Percentiles rank a stretch among this genome's conserved stretches.
phyloP scores from a whole-genome alignment of 2,329 filamentous ascomycete genomes.

The Xylariomycetidae sp. region DNA sequence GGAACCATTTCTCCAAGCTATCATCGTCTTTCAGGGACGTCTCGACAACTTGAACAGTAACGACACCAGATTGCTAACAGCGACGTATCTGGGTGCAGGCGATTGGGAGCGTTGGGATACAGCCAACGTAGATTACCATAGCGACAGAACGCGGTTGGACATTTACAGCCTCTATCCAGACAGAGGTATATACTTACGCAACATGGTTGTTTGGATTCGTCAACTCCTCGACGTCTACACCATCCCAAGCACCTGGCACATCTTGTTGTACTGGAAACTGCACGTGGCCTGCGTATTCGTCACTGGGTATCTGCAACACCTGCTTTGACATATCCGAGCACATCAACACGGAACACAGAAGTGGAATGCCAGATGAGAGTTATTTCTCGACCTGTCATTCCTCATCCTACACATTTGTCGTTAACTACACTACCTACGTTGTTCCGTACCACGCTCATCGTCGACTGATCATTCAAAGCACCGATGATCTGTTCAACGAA shows the following conservation, averaged over 20 bases:
- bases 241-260: constrained; percentile 1
- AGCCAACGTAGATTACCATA: no score
- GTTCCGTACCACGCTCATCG: no score
- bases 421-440: no score
- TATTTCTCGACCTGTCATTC: no score
- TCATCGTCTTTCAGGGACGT: constrained; percentile 3
- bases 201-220: constrained; percentile 2
- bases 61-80: no score
- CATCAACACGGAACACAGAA: background rate
- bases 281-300: constrained; percentile 5
- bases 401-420: no score
- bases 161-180: constrained; percentile 3
- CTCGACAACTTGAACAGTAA: background rate
- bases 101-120: no score
- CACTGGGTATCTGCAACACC: constrained; percentile 6
- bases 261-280: constrained; percentile 7
- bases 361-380: no score
- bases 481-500: no score
- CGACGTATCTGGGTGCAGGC: no score
- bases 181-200: constrained; percentile 1
- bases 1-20: constrained; percentile 7
- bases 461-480: no score
- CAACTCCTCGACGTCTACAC: constrained; percentile 1
- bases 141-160: no score
- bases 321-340: constrained; percentile 6